Base-by-base conservation (phyloP, 2,329 filamentous ascomycete genomes). In the Westerdykella sp. region DNA sequence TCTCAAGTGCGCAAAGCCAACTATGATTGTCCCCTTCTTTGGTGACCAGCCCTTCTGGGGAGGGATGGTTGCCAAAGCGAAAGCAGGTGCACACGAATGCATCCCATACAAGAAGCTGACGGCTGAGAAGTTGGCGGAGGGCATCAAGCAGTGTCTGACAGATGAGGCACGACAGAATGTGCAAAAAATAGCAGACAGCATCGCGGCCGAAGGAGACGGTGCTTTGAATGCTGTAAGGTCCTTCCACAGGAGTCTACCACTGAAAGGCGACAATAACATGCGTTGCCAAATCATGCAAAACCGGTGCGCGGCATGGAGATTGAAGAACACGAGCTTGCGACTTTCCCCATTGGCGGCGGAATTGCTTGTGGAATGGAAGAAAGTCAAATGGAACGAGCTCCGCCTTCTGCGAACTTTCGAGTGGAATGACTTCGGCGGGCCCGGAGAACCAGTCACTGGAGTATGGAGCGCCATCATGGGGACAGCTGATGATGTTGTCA, bases 41-140 rank as follows among this genome's bases (percentile, higher is more conserved):
- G 85, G 85, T 2, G 85, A 89, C 57, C 85, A 89, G 62, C 77
- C 83, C 39, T 89, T 89, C 59, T 89, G 85, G 85, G 85, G 84
- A 2, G 72, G 73, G 14, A 85, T 85, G 79, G 74, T 88, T 1
- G 74, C 73, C 4, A 77, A 73, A 28, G 74, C 80, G 1, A 76
- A 77, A 21, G 84, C 83, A 0, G 85, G 85, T 1, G 81, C 84
- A 0, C 66, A 70, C 43, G 77, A 83, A 1, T 68, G 65, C 42
- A 74, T 87, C 7, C 83, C 83, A 0, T 85, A 86, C 66, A 87
- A 86, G 65, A 66, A 75, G 9, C 64, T 89, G 2, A 79, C 73
- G 1, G 74, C 73, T 0, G 80, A 87, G 45, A 79, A 76, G 35
- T 66, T 88, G 1, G 80, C 80, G 0, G 79, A 84, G n/a, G 84